Conservation (phyloP, 2,329 filamentous ascomycete species). For the Acrodontium crateriforme region DNA sequence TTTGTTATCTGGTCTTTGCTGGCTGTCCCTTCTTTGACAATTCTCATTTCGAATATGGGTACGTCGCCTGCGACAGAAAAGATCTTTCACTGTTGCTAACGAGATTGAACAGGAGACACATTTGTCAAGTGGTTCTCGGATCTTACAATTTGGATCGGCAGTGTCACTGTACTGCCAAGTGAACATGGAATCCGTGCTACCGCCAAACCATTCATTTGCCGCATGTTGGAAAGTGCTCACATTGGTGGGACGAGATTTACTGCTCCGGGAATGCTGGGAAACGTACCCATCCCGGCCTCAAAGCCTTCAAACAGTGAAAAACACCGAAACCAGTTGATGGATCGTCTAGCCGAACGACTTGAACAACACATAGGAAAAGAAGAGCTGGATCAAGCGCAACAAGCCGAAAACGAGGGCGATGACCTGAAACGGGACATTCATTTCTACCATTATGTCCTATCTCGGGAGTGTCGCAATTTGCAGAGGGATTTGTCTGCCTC, state of each 20-base stretch:
- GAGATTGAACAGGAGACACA: too few species aligned
- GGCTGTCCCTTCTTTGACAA: constrained; percentile 41
- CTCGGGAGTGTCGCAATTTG: constrained; percentile 29
- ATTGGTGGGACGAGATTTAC: constrained; percentile 8
- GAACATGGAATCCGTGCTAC: constrained; percentile 28
- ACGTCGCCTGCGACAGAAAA: too few species aligned
- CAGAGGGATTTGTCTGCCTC: constrained; percentile 28
- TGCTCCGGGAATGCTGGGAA: constrained; percentile 7
- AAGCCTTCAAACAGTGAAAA: constrained; percentile 7
- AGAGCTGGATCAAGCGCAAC: constrained; percentile 24
- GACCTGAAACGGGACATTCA: constrained; percentile 33
- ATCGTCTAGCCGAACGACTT: constrained; percentile 13
- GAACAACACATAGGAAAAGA: constrained; percentile 23
- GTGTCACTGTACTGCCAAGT: constrained; percentile 40
- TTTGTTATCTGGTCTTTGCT: constrained; percentile 45
- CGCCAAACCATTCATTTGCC: constrained; percentile 13
- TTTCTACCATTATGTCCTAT: constrained; percentile 37
- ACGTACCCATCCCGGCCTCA: constrained; percentile 4
- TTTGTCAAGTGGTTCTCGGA: constrained; percentile 41
- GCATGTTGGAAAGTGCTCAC: constrained; percentile 1
- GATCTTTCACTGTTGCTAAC: too few species aligned
- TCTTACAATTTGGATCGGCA: constrained; percentile 41
- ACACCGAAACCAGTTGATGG: constrained; percentile 10
- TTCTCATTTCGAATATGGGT: constrained; percentile 42
- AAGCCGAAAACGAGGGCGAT: constrained; percentile 25